Conservation (phyloP, 2,329 filamentous ascomycete species). For the Alternaria solani region DNA sequence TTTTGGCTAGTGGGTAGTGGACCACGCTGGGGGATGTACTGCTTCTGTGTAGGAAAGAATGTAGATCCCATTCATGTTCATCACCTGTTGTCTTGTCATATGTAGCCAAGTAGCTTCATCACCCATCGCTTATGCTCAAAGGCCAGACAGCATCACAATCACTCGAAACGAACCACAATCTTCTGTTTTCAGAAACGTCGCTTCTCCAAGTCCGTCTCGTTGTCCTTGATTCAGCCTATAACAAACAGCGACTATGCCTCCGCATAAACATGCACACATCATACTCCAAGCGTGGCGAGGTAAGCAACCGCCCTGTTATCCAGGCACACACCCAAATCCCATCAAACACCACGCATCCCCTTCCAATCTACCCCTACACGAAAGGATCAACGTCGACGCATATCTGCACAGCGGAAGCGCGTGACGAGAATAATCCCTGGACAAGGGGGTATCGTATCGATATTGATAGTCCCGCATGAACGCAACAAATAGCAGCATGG, state of each 20-base stretch:
- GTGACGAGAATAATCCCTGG: neutral
- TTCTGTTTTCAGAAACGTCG: neutral
- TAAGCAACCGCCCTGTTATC: neutral
- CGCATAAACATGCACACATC: neutral
- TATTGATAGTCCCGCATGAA: neutral
- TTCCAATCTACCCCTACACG: neutral
- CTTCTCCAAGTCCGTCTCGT: neutral
- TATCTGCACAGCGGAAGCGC: neutral
- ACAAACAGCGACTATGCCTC: neutral
- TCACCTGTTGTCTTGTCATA: neutral
- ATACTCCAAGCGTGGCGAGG: neutral
- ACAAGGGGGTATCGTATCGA: neutral
- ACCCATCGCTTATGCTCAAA: neutral
- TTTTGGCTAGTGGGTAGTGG: neutral
- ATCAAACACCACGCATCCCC: neutral
- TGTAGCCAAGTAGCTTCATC: neutral
- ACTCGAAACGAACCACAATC: neutral
- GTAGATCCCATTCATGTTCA: neutral
- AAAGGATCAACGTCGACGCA: neutral
- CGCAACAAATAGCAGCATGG: neutral
- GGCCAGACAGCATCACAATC: neutral
- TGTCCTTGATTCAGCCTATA: neutral
- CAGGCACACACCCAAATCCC: neutral
- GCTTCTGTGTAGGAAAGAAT: neutral
- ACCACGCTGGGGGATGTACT: neutral